Evolutionary conservation across 768 basidiomycete species (phyloP).

Genomic region (Russula foetens): DNA sequence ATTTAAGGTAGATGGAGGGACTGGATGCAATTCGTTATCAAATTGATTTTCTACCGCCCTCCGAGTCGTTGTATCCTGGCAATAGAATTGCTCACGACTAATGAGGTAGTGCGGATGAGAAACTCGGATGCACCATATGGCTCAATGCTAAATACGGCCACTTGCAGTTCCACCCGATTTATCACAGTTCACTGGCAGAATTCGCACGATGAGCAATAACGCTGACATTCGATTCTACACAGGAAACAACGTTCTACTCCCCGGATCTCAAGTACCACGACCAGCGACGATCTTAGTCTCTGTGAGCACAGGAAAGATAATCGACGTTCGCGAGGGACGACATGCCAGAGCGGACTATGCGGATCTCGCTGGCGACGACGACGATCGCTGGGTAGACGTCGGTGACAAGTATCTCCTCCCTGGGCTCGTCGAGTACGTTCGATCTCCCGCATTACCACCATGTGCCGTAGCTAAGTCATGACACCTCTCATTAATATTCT

Average conservation of each 20-base stretch:
- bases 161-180: no score
- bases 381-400: conserved; percentile 29
- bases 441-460: not conserved
- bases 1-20: no score
- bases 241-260: conserved; percentile 24
- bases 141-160: no score
- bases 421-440: conserved; percentile 46
- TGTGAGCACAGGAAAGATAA: conserved; percentile 33
- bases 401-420: conserved; percentile 39
- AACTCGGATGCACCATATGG: no score
- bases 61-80: no score
- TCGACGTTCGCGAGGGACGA: conserved; percentile 25
- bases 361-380: conserved; percentile 15
- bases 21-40: no score
- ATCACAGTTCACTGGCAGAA: not conserved
- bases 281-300: conserved; percentile 39
- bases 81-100: no score
- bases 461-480: not conserved
- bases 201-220: not conserved
- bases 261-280: conserved; percentile 20
- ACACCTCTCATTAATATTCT: no score
- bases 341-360: conserved; percentile 20
- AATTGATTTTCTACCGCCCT: no score
- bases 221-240: not conserved
- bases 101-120: no score